Evolutionary conservation across 1,284 basidiomycete genomes (phyloP), one percentile per base, ranked within the genome.

Genomic region (Ganoderma lingzhi): DNA sequence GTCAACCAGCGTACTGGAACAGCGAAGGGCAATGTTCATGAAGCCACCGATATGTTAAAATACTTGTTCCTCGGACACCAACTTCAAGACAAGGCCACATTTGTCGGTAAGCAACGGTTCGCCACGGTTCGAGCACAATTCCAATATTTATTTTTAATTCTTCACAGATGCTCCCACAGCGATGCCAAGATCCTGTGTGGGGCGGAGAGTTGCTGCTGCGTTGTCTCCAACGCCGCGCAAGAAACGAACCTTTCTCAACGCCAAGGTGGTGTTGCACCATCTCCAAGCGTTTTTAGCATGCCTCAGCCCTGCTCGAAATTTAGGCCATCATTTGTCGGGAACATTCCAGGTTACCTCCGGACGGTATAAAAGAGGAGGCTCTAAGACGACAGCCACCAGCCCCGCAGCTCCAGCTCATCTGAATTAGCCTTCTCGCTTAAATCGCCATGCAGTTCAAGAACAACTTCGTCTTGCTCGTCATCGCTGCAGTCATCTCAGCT

Each of bases 381-480:
- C 32, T 19, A 61, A 48, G 44, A 30, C 58, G 23, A 23, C 45
- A 35, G 32, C 30, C 51, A 32, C 23, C 37, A 51, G 48, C 64
- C 61, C 58, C 55, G 35, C 42, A 60, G 60, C 44, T 63, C 59
- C 14, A 63, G 51, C 17, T n/a, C 48, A 64, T 35, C 62, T 39
- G 48, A 44, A 17, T 9, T 19, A 19, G 19, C 37, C 35, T 55
- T n/a, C 63, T 35, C 30, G 32, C 45, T 23, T 63, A 10, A 30
- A 3, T 17, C 62, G 66, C 23, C 61, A 81, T 80, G 79, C 77
- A 78, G 60, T 80, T 82, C 78, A 80, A 78, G 73, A 78, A 78
- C 74, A 79, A 77, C 77, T 82, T 81, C 64, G 64, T 79, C 39
- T 64, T 78, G 45, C 79, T 82, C 65, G 76, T 82, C 68, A 51